Evolutionary conservation across 169 alveolate genomes (phyloP).

Genomic region (Plasmodium falciparum): DNA sequence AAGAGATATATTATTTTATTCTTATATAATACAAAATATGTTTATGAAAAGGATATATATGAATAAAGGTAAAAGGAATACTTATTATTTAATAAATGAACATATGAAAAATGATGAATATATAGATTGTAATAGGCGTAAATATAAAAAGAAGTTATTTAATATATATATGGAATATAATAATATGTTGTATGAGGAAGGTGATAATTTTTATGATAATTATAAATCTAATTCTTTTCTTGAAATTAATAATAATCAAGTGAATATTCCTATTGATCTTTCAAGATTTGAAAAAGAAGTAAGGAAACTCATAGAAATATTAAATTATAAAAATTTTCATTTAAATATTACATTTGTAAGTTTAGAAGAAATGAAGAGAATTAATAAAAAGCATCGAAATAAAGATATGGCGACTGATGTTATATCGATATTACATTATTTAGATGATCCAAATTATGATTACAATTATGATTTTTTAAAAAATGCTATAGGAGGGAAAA

Average conservation of each 20-base stretch:
- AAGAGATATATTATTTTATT: too few relatives aligned
- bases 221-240: conserved; percentile 26
- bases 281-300: conserved; percentile 54
- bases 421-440: conserved; percentile 31
- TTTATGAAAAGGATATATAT: too few relatives aligned
- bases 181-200: too few relatives aligned
- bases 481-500: background rate
- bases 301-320: conserved; percentile 38
- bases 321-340: conserved; percentile 28
- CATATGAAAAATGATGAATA: too few relatives aligned
- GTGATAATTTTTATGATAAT: background rate
- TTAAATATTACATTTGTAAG: conserved; percentile 44
- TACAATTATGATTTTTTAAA: background rate
- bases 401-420: conserved; percentile 56
- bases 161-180: too few relatives aligned
- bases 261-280: conserved; percentile 43
- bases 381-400: conserved; percentile 44
- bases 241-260: conserved; percentile 58
- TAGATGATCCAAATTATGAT: background rate
- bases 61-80: too few relatives aligned
- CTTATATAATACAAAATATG: too few relatives aligned
- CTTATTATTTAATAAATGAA: too few relatives aligned
- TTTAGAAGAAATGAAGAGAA: conserved; percentile 42
- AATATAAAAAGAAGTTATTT: too few relatives aligned
- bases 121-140: too few relatives aligned